A percentile compares a stretch with the other conserved stretches of the same genome.
phyloP scores from a whole-genome alignment of 148 eudicot genomes.

The Dysphania ambrosioides region DNA sequence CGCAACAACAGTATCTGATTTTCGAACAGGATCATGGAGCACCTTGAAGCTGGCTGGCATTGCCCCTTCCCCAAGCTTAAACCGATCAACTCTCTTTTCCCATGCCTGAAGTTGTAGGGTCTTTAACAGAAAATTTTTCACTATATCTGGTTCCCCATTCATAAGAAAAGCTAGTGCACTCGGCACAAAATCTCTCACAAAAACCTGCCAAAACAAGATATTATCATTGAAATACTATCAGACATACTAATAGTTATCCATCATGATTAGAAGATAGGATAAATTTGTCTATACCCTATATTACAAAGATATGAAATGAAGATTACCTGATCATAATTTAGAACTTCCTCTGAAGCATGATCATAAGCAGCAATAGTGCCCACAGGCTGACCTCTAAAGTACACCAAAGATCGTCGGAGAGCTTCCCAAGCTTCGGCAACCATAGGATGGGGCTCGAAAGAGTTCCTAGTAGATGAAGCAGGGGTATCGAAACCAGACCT shows the following conservation, averaged over 20 bases:
- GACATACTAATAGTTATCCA: no score
- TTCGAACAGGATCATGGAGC: constrained; percentile 87
- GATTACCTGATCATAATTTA: constrained; percentile 93
- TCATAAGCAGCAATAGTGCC: constrained; percentile 95
- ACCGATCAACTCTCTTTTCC: constrained; percentile 95
- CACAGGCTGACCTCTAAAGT: constrained; percentile 82
- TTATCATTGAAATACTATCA: not conserved
- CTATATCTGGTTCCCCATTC: constrained; percentile 99
- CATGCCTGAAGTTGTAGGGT: constrained; percentile 96
- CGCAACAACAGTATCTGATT: constrained; percentile 78
- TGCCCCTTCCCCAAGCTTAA: constrained; percentile 97
- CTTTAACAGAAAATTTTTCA: constrained; percentile 81
- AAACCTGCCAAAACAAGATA: constrained; percentile 54
- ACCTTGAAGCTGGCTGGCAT: constrained; percentile 99
- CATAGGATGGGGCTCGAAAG: constrained; percentile 98
- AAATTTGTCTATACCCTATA: no score
- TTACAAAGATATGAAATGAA: not conserved
- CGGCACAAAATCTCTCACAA: constrained; percentile 96
- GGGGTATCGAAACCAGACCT: constrained; percentile 83
- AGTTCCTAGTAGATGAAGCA: constrained; percentile 80
- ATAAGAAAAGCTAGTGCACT: constrained; percentile 95
- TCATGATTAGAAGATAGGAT: no score
- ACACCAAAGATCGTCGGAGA: constrained; percentile 77
- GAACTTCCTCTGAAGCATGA: constrained; percentile 94
- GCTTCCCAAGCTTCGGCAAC: constrained; percentile 99